phyloP scores from a whole-genome alignment of 768 basidiomycete species.

The Termitomyces sp. region DNA sequence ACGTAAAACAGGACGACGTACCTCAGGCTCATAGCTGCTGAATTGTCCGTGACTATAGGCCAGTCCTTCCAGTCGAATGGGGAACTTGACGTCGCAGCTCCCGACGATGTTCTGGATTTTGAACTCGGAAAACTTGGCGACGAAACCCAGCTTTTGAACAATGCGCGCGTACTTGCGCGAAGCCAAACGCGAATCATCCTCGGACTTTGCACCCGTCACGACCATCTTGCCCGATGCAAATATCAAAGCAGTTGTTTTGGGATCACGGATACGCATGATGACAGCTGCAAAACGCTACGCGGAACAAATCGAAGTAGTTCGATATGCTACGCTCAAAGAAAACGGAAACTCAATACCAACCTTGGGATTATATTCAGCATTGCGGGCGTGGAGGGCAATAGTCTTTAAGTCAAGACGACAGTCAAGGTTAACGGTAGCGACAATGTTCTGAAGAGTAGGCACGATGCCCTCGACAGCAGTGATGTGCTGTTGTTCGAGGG shows the following conservation, averaged over 20 bases:
- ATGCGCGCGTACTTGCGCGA: conserved; percentile 99
- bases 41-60: conserved; percentile 98
- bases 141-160: conserved; percentile 98
- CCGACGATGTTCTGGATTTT: conserved; percentile 99
- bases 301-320: conserved; percentile 57
- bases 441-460: conserved; percentile 99
- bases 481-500: conserved; percentile 90
- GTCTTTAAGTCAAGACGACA: conserved; percentile 97
- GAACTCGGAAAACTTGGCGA: conserved; percentile 98
- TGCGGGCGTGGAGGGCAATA: conserved; percentile 94
- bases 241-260: conserved; percentile 98
- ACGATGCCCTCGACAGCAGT: conserved; percentile 97
- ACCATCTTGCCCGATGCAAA: conserved; percentile 99
- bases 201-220: conserved; percentile 98
- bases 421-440: conserved; percentile 97
- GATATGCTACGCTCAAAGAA: conserved; percentile 45
- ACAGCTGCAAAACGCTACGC: conserved; percentile 99
- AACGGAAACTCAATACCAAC: conserved; percentile 58
- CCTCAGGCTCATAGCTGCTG: conserved; percentile 97
- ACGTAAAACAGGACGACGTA: conserved; percentile 28
- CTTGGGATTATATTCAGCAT: conserved; percentile 99
- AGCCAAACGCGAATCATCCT: conserved; percentile 94
- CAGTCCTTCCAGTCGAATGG: conserved; percentile 94
- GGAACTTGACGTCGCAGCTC: conserved; percentile 97
- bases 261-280: conserved; percentile 99